Base-by-base conservation (phyloP, 2,329 filamentous ascomycete species). In the Pestalotiopsis sp. region DNA sequence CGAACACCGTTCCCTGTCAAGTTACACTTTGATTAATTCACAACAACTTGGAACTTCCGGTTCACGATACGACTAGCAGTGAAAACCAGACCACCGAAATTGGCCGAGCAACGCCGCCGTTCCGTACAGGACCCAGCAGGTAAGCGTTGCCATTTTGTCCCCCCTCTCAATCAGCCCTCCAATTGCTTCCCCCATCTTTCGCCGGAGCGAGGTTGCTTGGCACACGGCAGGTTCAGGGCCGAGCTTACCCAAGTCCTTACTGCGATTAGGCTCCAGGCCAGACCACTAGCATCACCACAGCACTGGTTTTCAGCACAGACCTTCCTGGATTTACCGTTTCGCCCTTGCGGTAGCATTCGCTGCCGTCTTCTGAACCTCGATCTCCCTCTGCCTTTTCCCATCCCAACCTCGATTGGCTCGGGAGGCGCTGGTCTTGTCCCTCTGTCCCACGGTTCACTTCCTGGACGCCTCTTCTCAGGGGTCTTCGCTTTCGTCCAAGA, bases 251-350 rank as follows among this genome's bases (percentile, higher is more conserved):
- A 64, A 39, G 25, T 9, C 38, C 39, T 66, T 3, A n/a, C 17
- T 52, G 45, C 23, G 45, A 49, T 23, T 59, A 64, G 20, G 61
- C 39, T 49, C 31, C 36, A 59, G 57, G 57, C 27, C 25, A n/a
- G 23, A 36, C n/a, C 59, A 20, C 11, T 36, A 64, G 61, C 61
- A 64, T 49, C 64, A 20, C 49, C 64, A 60, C 17, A 45, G 31
- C 52, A 5, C 64, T 61, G 52, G 56, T 27, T 63, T 20, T 56
- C 66, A 63, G 66, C 66, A 67, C 66, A 63, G 66, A 67, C 66
- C 66, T 63, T 63, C 27, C 66, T 62, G 23, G 36, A 67, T 62
- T 67, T 67, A 56, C 39, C 59, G 58, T 13, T n/a, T 38, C 14
- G 56, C 52, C 57, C 65, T 61, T 41, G 65, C 57, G 52, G 20